phyloP scores from a whole-genome alignment of 1,139 yeast genomes.

The Zygosaccharomyces sapae region DNA sequence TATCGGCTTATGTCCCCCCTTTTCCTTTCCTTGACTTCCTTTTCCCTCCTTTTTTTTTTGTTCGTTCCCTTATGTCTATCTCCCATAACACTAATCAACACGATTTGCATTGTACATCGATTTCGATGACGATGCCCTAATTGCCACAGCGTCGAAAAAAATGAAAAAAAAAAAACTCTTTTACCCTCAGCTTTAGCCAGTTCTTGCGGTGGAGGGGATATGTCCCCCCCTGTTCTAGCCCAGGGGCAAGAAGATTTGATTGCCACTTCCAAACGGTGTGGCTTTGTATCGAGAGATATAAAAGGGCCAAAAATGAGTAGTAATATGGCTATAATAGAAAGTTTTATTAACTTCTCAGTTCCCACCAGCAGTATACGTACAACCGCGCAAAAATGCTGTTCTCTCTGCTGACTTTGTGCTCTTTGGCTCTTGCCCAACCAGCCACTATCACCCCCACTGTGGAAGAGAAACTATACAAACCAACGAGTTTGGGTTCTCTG shows the following conservation, averaged over 20 bases:
- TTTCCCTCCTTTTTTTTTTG: neutral
- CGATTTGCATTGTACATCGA: conserved; percentile 2
- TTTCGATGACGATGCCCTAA: conserved; percentile 1
- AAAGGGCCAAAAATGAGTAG: neutral
- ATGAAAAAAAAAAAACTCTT: neutral
- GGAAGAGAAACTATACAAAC: neutral
- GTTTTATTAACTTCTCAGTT: too few relatives aligned
- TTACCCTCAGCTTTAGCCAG: neutral
- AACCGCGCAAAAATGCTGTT: neutral
- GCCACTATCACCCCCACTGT: neutral
- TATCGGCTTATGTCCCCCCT: neutral
- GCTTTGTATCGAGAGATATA: conserved; percentile 1
- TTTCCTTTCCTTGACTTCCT: neutral
- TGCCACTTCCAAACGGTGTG: neutral
- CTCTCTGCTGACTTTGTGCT: neutral
- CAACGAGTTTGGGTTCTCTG: neutral
- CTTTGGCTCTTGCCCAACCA: neutral
- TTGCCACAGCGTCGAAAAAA: neutral
- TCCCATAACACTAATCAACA: neutral
- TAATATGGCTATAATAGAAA: neutral
- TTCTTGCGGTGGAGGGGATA: neutral
- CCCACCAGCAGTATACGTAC: too few relatives aligned
- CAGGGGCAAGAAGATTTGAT: conserved; percentile 1
- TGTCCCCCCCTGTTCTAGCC: neutral
- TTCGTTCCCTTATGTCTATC: neutral